Conservation (phyloP, 768 basidiomycete species). For the Hygrophoropsis aurantiaca region DNA sequence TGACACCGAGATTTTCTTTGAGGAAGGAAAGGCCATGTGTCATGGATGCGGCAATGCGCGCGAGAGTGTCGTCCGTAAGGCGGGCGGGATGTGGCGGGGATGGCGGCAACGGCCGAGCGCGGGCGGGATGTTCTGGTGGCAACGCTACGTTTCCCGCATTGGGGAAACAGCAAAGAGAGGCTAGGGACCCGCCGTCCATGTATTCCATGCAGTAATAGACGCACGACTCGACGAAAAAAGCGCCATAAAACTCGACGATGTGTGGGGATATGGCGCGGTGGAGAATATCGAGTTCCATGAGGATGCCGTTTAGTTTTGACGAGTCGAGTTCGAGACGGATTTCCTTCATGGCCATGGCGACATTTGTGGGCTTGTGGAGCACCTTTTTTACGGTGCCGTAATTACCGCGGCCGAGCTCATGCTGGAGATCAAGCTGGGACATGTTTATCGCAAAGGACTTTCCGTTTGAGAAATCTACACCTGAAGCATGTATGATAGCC, state of each 20-base stretch:
- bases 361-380: conserved; percentile 89
- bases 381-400: conserved; percentile 98
- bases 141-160: conserved; percentile 31
- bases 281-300: conserved; percentile 98
- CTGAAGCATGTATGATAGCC: conserved; percentile 86
- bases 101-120: conserved; percentile 29
- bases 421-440: conserved; percentile 85
- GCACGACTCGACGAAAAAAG: conserved; percentile 99
- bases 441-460: conserved; percentile 92
- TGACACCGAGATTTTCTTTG: conserved; percentile 91
- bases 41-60: conserved; percentile 78
- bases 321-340: conserved; percentile 95
- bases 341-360: conserved; percentile 99
- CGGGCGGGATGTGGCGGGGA: conserved; percentile 30
- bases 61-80: conserved; percentile 76
- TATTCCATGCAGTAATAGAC: conserved; percentile 99
- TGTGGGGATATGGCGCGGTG: conserved; percentile 89
- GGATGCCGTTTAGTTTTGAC: conserved; percentile 90
- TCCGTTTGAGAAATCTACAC: conserved; percentile 88
- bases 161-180: conserved; percentile 61
- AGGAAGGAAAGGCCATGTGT: conserved; percentile 90
- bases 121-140: conserved; percentile 14
- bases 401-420: conserved; percentile 94
- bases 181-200: conserved; percentile 98
- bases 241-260: conserved; percentile 98